Percentiles rank a stretch among this genome's conserved stretches.
These are phyloP conservation scores for Rhodofomes roseus DNA, from an alignment of 1,284 basidiomycete genomes.

Conservation along the genomic window DNA sequence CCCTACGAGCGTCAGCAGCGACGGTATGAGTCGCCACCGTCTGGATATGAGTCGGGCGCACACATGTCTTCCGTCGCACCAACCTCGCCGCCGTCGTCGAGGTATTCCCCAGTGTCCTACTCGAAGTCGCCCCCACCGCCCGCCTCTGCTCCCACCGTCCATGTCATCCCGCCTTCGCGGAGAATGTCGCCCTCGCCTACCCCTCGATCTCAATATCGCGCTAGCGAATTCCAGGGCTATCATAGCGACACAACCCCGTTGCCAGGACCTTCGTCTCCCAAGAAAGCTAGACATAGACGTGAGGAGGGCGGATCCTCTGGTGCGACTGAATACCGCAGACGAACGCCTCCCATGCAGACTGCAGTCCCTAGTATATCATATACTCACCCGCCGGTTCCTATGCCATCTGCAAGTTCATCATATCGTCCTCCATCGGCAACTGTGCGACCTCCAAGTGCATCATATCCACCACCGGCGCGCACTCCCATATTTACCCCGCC, in stretches of 20 bases:
- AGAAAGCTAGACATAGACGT: constrained; percentile 16
- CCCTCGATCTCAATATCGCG: not conserved
- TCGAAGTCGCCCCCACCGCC: constrained; percentile 4
- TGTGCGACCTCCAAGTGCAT: not conserved
- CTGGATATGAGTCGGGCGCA: not conserved
- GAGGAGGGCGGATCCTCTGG: not conserved
- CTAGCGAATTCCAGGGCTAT: not conserved
- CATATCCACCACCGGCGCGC: not conserved
- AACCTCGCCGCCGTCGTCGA: not conserved
- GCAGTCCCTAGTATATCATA: not conserved
- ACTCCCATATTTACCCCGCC: not conserved
- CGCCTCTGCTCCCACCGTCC: constrained; percentile 5
- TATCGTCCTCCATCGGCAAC: not conserved
- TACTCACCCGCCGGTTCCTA: not conserved
- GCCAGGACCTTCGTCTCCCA: constrained; percentile 16
- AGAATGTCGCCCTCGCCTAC: constrained; percentile 1
- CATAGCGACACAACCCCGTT: not conserved
- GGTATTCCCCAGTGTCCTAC: not conserved
- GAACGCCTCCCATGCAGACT: not conserved
- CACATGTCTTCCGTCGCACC: not conserved
- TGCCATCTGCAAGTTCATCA: not conserved
- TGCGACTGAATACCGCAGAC: not conserved
- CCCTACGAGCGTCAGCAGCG: not conserved
- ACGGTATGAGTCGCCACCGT: not conserved
- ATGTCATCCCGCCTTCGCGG: constrained; percentile 4